A percentile compares a stretch with the other conserved stretches of the same genome.
Conservation (phyloP, 2,329 filamentous ascomycete species). For the Helotiales sp. region DNA sequence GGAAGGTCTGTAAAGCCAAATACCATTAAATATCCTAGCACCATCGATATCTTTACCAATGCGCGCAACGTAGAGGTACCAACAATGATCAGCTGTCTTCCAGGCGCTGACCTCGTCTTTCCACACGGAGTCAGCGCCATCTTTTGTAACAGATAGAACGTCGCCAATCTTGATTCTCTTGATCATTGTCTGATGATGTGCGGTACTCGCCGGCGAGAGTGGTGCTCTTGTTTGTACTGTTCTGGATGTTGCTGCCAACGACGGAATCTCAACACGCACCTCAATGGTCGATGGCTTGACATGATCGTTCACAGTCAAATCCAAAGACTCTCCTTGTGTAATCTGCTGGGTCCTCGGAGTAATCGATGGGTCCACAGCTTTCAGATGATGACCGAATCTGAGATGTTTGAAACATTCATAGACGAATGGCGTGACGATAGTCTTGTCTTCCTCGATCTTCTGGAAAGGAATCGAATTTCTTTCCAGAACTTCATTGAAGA, state of each 20-base stretch:
- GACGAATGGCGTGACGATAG: slow-evolving; percentile 71
- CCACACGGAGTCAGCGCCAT: slow-evolving; percentile 55
- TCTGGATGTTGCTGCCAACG: background rate
- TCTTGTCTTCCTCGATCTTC: slow-evolving; percentile 39
- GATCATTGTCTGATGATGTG: slow-evolving; percentile 37
- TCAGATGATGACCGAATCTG: slow-evolving; percentile 56
- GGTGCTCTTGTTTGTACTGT: slow-evolving; percentile 1
- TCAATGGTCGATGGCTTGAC: background rate
- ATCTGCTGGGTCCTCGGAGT: slow-evolving; percentile 33
- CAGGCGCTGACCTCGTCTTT: slow-evolving; percentile 46
- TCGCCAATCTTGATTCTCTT: slow-evolving; percentile 53
- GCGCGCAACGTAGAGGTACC: slow-evolving; percentile 70
- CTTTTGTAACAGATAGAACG: slow-evolving; percentile 47
- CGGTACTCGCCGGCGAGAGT: slow-evolving; percentile 16
- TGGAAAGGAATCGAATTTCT: slow-evolving; percentile 34
- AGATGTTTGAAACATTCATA: slow-evolving; percentile 64
- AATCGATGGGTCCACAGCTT: slow-evolving; percentile 35
- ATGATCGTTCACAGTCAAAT: slow-evolving; percentile 1
- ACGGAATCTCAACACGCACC: background rate
- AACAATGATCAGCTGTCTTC: slow-evolving; percentile 50
- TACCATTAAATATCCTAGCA: slow-evolving; percentile 55
- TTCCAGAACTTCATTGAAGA: slow-evolving; percentile 40
- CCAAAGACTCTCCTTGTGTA: slow-evolving; percentile 4
- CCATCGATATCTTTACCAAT: slow-evolving; percentile 43
- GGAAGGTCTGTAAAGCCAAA: slow-evolving; percentile 72